Conservation (phyloP, 495 filamentous ascomycete genomes). For the Platismatia glauca region DNA sequence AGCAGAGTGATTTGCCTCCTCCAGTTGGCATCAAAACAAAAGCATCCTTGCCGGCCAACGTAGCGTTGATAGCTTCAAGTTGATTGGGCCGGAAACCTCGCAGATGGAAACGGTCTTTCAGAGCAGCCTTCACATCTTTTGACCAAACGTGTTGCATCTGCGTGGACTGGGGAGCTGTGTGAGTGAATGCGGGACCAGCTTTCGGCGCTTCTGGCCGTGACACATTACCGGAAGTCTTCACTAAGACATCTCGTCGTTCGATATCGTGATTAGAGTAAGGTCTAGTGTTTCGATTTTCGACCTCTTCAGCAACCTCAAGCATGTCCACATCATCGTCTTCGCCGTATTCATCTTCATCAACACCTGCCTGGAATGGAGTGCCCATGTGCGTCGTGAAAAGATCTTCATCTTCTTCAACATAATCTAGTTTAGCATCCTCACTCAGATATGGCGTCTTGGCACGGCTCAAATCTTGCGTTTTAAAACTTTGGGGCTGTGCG, state of each 20-base stretch:
- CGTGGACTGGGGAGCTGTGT: conserved; percentile 20
- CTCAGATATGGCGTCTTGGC: conserved; percentile 7
- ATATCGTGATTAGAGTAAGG: conserved; percentile 23
- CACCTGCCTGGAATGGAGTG: conserved; percentile 27
- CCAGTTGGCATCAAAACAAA: conserved; percentile 98
- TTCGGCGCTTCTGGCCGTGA: conserved; percentile 14
- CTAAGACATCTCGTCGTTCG: conserved; percentile 39
- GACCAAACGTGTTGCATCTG: conserved; percentile 66
- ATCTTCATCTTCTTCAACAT: conserved; percentile 30
- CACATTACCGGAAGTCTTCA: conserved; percentile 48
- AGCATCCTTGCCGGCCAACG: conserved; percentile 72
- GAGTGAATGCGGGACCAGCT: conserved; percentile 8
- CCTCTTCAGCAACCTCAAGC: conserved; percentile 49
- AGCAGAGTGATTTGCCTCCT: conserved; percentile 93
- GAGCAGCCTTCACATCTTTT: conserved; percentile 63
- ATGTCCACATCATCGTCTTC: conserved; percentile 64
- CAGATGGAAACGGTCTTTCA: conserved; percentile 75
- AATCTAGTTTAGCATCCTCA: conserved; percentile 11
- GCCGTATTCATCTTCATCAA: conserved; percentile 49
- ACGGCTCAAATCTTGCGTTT: background rate
- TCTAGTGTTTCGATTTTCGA: conserved; percentile 40
- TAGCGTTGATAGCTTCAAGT: conserved; percentile 91
- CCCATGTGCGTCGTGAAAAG: conserved; percentile 42
- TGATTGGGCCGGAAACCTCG: conserved; percentile 84
- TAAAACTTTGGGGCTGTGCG: background rate